A percentile compares a stretch with the other conserved stretches of the same genome.
phyloP scores from a whole-genome alignment of 768 basidiomycete genomes.

The Panus rudis region DNA sequence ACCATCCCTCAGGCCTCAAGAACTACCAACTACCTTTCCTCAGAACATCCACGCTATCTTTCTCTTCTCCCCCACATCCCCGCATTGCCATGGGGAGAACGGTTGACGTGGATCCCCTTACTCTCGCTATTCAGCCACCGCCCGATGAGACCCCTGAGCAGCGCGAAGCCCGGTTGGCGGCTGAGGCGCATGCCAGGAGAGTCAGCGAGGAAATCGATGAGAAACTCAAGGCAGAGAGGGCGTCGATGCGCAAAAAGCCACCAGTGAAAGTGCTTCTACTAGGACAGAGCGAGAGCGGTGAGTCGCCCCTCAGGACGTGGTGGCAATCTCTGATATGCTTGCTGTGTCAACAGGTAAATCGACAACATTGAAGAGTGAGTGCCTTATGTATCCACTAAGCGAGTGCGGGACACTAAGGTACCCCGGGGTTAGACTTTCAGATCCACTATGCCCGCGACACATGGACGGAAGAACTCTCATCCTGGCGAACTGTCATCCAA shows the following conservation, averaged over 20 bases:
- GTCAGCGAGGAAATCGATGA: conserved; percentile 75
- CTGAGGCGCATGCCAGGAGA: conserved; percentile 56
- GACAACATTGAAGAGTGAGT: conserved; percentile 67
- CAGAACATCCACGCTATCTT: too few relatives aligned
- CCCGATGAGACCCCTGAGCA: conserved; percentile 54
- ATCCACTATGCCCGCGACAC: conserved; percentile 63
- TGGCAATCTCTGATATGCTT: background rate
- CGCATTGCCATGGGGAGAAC: conserved; percentile 11
- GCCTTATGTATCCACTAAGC: background rate
- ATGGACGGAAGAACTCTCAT: conserved; percentile 60
- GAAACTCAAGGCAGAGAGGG: conserved; percentile 54
- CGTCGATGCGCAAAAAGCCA: conserved; percentile 50
- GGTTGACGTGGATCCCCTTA: conserved; percentile 45
- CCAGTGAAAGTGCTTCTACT: conserved; percentile 71
- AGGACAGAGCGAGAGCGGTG: conserved; percentile 69
- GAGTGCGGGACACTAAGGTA: background rate
- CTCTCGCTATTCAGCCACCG: conserved; percentile 55
- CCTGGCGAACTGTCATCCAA: conserved; percentile 72
- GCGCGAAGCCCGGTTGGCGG: conserved; percentile 45
- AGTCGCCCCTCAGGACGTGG: conserved; percentile 11
- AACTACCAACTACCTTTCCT: too few relatives aligned
- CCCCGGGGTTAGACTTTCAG: conserved; percentile 50
- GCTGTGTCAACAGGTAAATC: conserved; percentile 44
- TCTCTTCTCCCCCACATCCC: too few relatives aligned
- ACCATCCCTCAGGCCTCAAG: too few relatives aligned